Percentiles rank a stretch among this genome's conserved stretches.
phyloP scores from a whole-genome alignment of 257 asterid genomes.

The Eustoma russellianum region DNA sequence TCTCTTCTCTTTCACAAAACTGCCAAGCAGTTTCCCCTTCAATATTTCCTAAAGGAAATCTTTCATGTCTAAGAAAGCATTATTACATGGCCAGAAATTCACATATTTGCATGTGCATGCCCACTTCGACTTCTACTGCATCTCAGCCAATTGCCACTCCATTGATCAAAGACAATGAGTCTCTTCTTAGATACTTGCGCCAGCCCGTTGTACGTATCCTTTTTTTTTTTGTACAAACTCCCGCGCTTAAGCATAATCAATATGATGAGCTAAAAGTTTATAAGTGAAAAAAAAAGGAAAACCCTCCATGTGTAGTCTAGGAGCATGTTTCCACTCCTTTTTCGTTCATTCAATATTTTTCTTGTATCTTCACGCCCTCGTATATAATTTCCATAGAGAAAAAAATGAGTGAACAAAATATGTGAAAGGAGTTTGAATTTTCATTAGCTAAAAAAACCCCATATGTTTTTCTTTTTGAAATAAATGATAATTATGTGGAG shows the following conservation, averaged over 20 bases:
- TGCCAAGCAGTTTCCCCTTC: not conserved
- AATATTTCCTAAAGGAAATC: not conserved
- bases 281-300: no score
- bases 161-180: constrained; percentile 11
- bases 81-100: not conserved
- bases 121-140: not conserved
- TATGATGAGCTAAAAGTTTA: no score
- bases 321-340: no score
- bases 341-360: no score
- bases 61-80: not conserved
- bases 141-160: constrained; percentile 12
- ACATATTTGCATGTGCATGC: constrained; percentile 10
- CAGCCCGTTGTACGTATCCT: constrained; percentile 5
- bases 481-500: not conserved
- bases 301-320: no score
- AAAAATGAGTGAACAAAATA: no score
- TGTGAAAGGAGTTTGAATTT: not conserved
- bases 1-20: not conserved
- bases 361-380: no score
- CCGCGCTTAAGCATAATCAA: no score
- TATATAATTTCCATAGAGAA: no score
- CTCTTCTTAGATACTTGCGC: constrained; percentile 9
- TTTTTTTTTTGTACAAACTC: no score
- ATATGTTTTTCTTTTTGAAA: not conserved
- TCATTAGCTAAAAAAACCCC: no score